A percentile compares a stretch with the other conserved stretches of the same genome.
Evolutionary conservation across 2,329 filamentous ascomycete genomes (phyloP).

Genomic region (Calonectria naviculata): DNA sequence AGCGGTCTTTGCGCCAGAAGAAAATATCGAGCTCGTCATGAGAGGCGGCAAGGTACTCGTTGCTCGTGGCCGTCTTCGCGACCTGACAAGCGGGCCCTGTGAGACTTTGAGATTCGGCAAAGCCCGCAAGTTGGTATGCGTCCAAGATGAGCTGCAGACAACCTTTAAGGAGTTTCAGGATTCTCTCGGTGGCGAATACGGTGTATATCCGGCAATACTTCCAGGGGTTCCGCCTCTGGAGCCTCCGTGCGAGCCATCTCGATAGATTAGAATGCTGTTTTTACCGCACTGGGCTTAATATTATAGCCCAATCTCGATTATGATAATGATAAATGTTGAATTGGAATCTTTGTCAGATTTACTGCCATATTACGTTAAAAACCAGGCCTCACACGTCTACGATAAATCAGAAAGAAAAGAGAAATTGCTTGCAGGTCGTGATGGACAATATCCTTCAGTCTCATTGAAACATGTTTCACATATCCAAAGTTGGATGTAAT

Average conservation of each 20-base stretch:
- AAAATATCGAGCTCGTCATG: slow-evolving; percentile 12
- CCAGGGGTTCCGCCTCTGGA: slow-evolving; percentile 6
- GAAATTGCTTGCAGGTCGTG: background rate
- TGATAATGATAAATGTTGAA: background rate
- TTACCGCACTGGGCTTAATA: too few species aligned
- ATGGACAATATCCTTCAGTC: background rate
- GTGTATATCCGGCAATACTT: slow-evolving; percentile 11
- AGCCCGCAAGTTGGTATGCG: background rate
- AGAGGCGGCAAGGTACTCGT: slow-evolving; percentile 9
- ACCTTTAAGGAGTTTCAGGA: background rate
- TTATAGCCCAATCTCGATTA: background rate
- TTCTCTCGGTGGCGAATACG: background rate
- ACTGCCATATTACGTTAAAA: too few species aligned
- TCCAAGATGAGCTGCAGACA: slow-evolving; percentile 5
- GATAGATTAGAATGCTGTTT: background rate
- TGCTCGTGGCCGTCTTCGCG: background rate
- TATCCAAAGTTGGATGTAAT: background rate
- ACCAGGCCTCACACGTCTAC: too few species aligned
- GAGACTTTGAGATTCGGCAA: background rate
- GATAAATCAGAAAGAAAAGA: background rate
- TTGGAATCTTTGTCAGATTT: too few species aligned
- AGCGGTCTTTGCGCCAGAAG: background rate
- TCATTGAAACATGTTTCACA: background rate
- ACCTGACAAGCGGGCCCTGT: background rate
- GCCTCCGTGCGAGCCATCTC: slow-evolving; percentile 6